Base-by-base conservation (phyloP, 2,329 filamentous ascomycete species). In the Penicillium sclerotigenum region DNA sequence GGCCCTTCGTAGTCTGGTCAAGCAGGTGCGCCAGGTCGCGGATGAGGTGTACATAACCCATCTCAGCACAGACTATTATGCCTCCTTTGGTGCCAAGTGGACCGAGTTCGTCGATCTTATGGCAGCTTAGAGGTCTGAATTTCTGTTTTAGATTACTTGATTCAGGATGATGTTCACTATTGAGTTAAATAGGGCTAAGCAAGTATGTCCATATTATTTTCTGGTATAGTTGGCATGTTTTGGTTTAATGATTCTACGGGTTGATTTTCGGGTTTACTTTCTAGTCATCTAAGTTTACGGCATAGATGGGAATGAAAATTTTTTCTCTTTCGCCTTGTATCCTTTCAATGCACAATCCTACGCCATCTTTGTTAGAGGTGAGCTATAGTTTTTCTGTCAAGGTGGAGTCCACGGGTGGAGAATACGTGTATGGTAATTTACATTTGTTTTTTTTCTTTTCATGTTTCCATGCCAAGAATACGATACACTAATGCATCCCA, bases 41-140 rank as follows among this genome's bases (percentile, higher is more conserved):
- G 73, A 75, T 29, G 71, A 72, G 55, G 55, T 77, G 26, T 77
- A 74, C 58, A 65, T 77, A 55, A 77, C 75, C 7, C 72, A 75
- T 48, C 65, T 75, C 47, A 65, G 58, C 41, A 64, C 63, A 11
- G 66, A 76, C 58, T 76, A 75, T 60, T 77, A 77, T 61, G 68
- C 75, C 33, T 69, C 67, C 38, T 77, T 77, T 62, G 73, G 73
- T 38, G 40, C 47, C 11, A 63, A 65, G 38, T 77, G 74, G 75
- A 50, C 49, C 13, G 71, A 71, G 13, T 76, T 76, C 64, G 71
- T 75, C 20, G 60, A 65, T 51, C 52, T 71, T 54, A 72, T 72
- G 69, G 68, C 64, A 7, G 56, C 59, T 24, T 67, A 53, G 59
- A 29, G 26, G 10, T 10, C 16, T 29, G 1, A 6, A 22, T 26